Conservation (phyloP, 768 basidiomycete genomes). For the Xerocomellus amylosporus region DNA sequence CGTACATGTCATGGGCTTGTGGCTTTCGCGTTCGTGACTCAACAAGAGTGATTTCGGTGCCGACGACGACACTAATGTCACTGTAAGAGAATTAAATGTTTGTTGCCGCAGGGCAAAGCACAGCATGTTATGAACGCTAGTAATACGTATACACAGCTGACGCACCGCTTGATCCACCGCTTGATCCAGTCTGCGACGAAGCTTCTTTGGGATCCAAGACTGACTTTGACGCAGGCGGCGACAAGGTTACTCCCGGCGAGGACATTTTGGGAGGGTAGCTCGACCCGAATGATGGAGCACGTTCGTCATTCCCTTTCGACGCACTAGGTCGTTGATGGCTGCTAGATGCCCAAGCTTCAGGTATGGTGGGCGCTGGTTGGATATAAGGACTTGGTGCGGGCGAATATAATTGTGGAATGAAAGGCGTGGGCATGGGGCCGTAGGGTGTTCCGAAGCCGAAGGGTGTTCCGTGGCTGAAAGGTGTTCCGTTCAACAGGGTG, state of each 20-base stretch:
- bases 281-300: neutral
- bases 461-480: neutral
- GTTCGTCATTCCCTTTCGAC: neutral
- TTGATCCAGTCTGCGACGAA: neutral
- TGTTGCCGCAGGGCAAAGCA: neutral
- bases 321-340: neutral
- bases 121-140: neutral
- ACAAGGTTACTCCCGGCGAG: too few relatives aligned
- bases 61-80: too few relatives aligned
- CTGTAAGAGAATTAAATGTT: neutral
- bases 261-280: neutral
- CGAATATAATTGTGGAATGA: neutral
- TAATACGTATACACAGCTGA: neutral
- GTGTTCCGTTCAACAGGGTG: neutral
- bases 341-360: neutral
- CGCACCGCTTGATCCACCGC: neutral
- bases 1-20: neutral
- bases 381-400: too few relatives aligned
- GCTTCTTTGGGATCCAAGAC: neutral
- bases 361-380: neutral
- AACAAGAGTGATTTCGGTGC: neutral
- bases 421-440: neutral
- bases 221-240: neutral
- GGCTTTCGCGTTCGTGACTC: neutral
- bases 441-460: too few relatives aligned